Percentiles rank a stretch among this genome's conserved stretches.
Conservation (phyloP, 352 stramenopile genomes). For the Elongisporangium undulatum region DNA sequence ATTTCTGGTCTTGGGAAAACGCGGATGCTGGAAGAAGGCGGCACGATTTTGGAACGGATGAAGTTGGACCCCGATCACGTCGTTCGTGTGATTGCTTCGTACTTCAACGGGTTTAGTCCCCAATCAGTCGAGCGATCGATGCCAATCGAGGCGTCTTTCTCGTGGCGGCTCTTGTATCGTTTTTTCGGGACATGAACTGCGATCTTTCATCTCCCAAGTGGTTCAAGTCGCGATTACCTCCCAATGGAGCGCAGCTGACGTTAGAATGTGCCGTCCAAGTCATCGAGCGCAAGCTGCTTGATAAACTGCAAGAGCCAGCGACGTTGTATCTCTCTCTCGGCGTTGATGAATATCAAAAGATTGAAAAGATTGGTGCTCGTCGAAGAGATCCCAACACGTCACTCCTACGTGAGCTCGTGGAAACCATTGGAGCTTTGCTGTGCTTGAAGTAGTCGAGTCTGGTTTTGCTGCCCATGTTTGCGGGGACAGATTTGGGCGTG, state of each 20-base stretch:
- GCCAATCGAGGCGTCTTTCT: too few species aligned
- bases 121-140: constrained; percentile 17
- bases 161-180: too few species aligned
- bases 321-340: constrained; percentile 18
- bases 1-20: constrained; percentile 30
- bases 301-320: too few species aligned
- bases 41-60: constrained; percentile 17
- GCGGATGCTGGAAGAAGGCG: constrained; percentile 30
- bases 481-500: constrained; percentile 14
- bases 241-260: neutral
- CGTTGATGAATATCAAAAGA: constrained; percentile 21
- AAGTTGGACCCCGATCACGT: constrained; percentile 14
- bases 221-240: neutral
- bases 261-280: neutral
- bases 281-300: neutral
- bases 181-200: too few species aligned
- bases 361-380: constrained; percentile 14
- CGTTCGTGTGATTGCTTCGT: constrained; percentile 15
- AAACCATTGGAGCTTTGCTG: constrained; percentile 9
- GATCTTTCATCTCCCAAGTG: too few species aligned
- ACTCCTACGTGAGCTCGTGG: constrained; percentile 15
- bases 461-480: constrained; percentile 23
- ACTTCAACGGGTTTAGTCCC: constrained; percentile 13
- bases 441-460: constrained; percentile 13
- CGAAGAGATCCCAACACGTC: constrained; percentile 11